Conservation (phyloP, 768 basidiomycete genomes). For the Agaricus blazei region DNA sequence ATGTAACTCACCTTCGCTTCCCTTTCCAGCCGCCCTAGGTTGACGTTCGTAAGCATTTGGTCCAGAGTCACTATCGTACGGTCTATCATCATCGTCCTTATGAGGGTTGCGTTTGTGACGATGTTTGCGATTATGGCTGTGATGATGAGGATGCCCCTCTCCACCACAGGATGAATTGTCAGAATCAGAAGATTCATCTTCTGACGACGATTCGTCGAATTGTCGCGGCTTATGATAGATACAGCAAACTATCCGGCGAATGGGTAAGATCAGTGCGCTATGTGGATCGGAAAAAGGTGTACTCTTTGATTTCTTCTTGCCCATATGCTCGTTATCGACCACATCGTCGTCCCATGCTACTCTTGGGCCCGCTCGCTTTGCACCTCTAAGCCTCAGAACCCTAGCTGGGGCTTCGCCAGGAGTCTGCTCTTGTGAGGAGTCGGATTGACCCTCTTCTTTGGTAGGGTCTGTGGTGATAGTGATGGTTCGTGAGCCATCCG, state of each 20-base stretch:
- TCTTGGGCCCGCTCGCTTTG: constrained; percentile 35
- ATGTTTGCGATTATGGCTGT: constrained; percentile 7
- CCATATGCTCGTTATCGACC: constrained; percentile 86
- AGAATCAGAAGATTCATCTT: constrained; percentile 47
- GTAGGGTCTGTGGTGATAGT: constrained; percentile 36
- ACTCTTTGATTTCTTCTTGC: constrained; percentile 94
- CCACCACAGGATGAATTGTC: constrained; percentile 29
- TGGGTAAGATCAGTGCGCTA: not conserved
- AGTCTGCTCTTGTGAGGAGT: constrained; percentile 7
- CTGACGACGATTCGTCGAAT: constrained; percentile 81
- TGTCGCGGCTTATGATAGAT: constrained; percentile 82
- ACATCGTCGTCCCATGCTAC: constrained; percentile 86
- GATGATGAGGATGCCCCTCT: constrained; percentile 17
- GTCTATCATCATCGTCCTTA: constrained; percentile 3
- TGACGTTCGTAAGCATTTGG: constrained; percentile 49
- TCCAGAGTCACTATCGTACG: constrained; percentile 18
- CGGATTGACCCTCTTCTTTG: constrained; percentile 20
- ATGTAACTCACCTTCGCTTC: constrained; percentile 19
- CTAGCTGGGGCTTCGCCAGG: constrained; percentile 29
- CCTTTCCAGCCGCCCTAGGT: constrained; percentile 27
- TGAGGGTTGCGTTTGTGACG: constrained; percentile 11
- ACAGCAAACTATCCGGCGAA: constrained; percentile 73
- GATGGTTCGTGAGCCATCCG: constrained; percentile 52
- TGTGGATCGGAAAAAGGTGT: constrained; percentile 23
- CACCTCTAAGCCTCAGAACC: constrained; percentile 56